Conservation (phyloP, 2,329 filamentous ascomycete genomes). For the Monilinia polystroma region DNA sequence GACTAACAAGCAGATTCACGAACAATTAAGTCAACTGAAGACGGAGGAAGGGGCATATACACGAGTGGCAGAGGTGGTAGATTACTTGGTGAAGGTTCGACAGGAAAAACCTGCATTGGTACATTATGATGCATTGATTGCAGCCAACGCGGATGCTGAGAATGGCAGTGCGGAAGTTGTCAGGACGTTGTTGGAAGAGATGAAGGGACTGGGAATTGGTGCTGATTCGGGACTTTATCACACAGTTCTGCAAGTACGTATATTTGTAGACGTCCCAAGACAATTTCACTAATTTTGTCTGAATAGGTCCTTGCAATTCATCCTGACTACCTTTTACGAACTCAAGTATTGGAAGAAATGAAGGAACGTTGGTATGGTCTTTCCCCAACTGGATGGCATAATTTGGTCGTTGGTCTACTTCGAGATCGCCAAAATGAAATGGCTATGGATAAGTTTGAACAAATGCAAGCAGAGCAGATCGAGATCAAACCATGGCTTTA, state of each 20-base stretch:
- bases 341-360: conserved; percentile 71
- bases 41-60: conserved; percentile 43
- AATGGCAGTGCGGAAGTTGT: conserved; percentile 67
- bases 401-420: conserved; percentile 70
- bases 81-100: conserved; percentile 57
- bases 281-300: background rate
- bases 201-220: conserved; percentile 60
- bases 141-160: conserved; percentile 62
- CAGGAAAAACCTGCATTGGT: conserved; percentile 54
- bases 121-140: conserved; percentile 73
- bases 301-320: conserved; percentile 71
- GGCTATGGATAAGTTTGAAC: conserved; percentile 68
- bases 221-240: conserved; percentile 69
- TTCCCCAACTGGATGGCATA: conserved; percentile 61
- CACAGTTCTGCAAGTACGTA: conserved; percentile 62
- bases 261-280: conserved; percentile 9
- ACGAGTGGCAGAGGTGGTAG: conserved; percentile 49
- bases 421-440: conserved; percentile 82
- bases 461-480: conserved; percentile 58
- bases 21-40: conserved; percentile 47
- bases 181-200: conserved; percentile 65
- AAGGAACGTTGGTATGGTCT: conserved; percentile 68
- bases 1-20: conserved; percentile 45
- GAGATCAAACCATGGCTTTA: conserved; percentile 70
- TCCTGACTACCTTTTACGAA: conserved; percentile 77